Conservation (phyloP, 176 grass and related monocot genomes). For the Phragmites australis region DNA sequence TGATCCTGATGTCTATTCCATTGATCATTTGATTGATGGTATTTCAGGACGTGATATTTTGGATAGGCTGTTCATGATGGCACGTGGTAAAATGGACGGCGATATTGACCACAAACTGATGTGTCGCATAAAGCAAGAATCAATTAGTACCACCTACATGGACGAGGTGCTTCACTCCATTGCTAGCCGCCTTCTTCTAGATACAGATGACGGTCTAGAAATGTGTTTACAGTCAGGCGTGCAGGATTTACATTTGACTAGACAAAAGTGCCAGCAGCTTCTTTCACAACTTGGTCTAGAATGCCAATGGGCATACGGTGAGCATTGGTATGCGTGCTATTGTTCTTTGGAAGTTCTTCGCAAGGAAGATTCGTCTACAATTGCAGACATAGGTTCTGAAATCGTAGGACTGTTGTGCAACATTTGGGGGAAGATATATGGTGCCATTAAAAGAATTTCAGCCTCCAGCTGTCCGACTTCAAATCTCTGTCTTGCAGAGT, state of each 20-base stretch:
- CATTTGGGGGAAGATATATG: background rate
- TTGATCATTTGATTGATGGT: background rate
- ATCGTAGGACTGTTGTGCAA: background rate
- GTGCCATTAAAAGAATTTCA: background rate
- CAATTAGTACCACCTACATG: no score
- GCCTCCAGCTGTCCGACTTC: background rate
- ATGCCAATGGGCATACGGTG: background rate
- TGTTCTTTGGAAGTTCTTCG: background rate
- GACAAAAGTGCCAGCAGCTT: background rate
- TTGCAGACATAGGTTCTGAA: background rate
- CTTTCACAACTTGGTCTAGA: background rate
- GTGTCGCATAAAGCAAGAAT: fast-evolving
- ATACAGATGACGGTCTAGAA: background rate
- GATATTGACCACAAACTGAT: no score
- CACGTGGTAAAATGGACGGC: background rate
- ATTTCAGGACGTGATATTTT: background rate
- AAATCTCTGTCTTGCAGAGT: background rate
- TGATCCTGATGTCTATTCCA: background rate
- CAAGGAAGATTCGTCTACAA: background rate
- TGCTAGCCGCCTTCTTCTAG: background rate
- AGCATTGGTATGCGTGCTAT: background rate
- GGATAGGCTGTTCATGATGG: background rate
- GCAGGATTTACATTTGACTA: background rate
- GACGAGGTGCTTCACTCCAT: background rate
- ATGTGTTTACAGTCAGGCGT: no score